Conservation (phyloP, 345 rosid species). For the Hibiscus mutabilis region DNA sequence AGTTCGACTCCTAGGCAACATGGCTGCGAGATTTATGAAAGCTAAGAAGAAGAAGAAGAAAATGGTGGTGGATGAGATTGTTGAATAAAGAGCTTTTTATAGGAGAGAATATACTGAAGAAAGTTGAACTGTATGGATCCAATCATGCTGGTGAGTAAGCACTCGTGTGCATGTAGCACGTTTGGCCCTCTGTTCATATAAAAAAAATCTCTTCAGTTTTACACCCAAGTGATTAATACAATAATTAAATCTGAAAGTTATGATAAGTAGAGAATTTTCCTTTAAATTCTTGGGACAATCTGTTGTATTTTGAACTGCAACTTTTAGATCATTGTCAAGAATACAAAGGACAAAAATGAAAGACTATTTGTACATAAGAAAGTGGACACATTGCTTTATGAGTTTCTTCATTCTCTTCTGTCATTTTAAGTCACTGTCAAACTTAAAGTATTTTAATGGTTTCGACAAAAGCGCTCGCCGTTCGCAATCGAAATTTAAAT, state of each 20-base stretch:
- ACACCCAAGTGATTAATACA: too few species aligned
- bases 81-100: not conserved
- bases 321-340: too few species aligned
- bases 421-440: too few species aligned
- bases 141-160: not conserved
- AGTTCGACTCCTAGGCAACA: conserved; percentile 55
- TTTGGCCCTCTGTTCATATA: not conserved
- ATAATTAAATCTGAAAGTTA: too few species aligned
- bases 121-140: not conserved
- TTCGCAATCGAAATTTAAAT: not conserved
- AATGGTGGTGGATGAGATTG: conserved; percentile 3
- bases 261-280: too few species aligned
- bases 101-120: not conserved
- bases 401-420: not conserved
- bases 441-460: not conserved
- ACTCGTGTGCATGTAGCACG: not conserved
- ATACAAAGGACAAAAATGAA: too few species aligned
- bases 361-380: too few species aligned
- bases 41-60: not conserved
- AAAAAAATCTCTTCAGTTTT: not conserved
- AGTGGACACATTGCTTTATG: not conserved
- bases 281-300: too few species aligned
- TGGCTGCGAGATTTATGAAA: conserved; percentile 2
- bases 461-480: not conserved
- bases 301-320: too few species aligned